Evolutionary conservation across 441 rosid species (phyloP), one percentile per base, ranked within the genome.

Genomic region (Pelargonium cotyledonis): DNA sequence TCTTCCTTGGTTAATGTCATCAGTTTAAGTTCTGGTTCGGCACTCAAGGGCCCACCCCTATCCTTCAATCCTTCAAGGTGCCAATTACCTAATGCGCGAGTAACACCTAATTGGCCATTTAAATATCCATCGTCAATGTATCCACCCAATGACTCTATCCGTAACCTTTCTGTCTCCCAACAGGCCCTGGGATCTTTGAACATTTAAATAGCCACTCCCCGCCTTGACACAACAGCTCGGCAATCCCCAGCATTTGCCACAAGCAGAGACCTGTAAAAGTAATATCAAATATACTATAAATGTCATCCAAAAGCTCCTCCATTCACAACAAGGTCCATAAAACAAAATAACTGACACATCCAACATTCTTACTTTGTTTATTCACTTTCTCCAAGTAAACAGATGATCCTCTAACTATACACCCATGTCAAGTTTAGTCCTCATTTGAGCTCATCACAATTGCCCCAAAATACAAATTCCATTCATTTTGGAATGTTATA

Each of bases 211-310:
- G 87, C 89, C 2, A 18, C 26, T 69, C 94, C 94, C 9, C 55
- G 11, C 51, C 79, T 76, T 15, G 91, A 88, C 60, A 86, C 72
- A 31, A 89, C 91, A 68, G 95, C 90, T 43, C 90, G 87, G 58
- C 86, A 89, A 76, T 89, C 95, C 21, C 95, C 90, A 38, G 86
- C 95, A 80, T 89, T 89, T 77, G 90, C 95, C 79, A 89, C 90
- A 51, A 86, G 87, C 51, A 88, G 73, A 19, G 89, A 89, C 81
- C 95, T 85, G 76, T 19, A 9, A 58, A 72, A 72, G 66, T 65
- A 68, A 47, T 23, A 63, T 70, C 63, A 46, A 51, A 49, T 5
- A 43, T 61, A 2, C 60, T 1, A 44, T 57, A 69, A 57, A 21
- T 65, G 58, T 10, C 18, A 72, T n/a, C n/a, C n/a, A n/a, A 41